Evolutionary conservation across 2,329 filamentous ascomycete species (phyloP), one percentile per base, ranked within the genome.

Genomic region (Ascochyta rabiei): DNA sequence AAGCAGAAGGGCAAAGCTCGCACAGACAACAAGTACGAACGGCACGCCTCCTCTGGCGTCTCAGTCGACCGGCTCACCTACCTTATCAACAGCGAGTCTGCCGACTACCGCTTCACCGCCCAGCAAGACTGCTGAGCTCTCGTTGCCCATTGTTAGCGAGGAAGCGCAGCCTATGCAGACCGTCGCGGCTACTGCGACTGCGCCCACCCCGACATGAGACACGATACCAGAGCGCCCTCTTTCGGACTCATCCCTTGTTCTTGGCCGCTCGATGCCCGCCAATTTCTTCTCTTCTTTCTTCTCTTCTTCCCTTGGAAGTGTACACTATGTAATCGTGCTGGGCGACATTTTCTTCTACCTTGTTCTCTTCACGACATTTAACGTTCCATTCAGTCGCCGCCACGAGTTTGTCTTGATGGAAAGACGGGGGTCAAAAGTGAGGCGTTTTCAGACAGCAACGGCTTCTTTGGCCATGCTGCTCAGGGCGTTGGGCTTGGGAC

Each of bases 1-100:
- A 5, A 79, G 75, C 45, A 72, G 78, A 43, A 76, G 69, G 50
- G 79, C 77, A 52, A 75, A 75, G 48, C 57, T 73, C 39, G 69
- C 69, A 6, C 70, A 72, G 40, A 68, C 63, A 30, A 60, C 67
- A 5, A 60, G 63, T 33, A 54, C 64, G 24, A 63, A 54, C 38
- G 57, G 63, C 23, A 67, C 65, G 9, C 63, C 69, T 28, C 60
- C 68, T 37, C 56, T 64, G 19, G 57, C 54, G 21, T 65, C 63
- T 8, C 69, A 70, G 24, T 63, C 66, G 18, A 67, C 63, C 33
- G 69, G 62, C 51, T 74, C 71, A 15, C 71, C 71, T 24, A 73
- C 71, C 1, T 45, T 74, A 47, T 70, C 69, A 12, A 60, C 59
- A 26, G 61, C 70, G 26, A 73, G 69, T 48, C 57, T 74, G 30